phyloP scores from a whole-genome alignment of 371 early-diverging fungal genomes.

The Parasitella parasitica region DNA sequence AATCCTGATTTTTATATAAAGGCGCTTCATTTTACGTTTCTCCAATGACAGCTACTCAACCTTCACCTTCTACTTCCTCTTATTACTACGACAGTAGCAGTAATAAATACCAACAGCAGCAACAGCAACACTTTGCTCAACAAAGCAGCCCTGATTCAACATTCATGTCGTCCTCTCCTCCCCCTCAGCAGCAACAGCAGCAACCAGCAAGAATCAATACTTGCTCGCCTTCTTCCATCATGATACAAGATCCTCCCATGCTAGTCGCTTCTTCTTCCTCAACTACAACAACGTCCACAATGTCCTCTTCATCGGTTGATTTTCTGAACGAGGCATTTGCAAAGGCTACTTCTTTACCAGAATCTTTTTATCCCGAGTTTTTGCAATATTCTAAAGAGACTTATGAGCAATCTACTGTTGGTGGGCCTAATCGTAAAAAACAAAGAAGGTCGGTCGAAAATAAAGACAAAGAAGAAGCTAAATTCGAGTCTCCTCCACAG shows the following conservation, averaged over 20 bases:
- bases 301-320: slow-evolving; percentile 36
- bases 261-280: slow-evolving; percentile 47
- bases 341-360: slow-evolving; percentile 36
- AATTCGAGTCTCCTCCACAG: slow-evolving; percentile 2
- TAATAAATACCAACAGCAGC: background rate
- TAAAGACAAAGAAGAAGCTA: slow-evolving; percentile 1
- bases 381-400: slow-evolving; percentile 38
- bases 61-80: slow-evolving; percentile 16
- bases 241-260: slow-evolving; percentile 40
- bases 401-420: slow-evolving; percentile 35
- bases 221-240: slow-evolving; percentile 37
- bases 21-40: slow-evolving; percentile 32
- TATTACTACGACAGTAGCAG: slow-evolving; percentile 17
- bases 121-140: slow-evolving; percentile 19
- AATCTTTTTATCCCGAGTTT: slow-evolving; percentile 40
- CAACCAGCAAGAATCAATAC: background rate
- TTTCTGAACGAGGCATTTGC: slow-evolving; percentile 38
- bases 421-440: slow-evolving; percentile 32
- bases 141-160: slow-evolving; percentile 19
- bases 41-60: slow-evolving; percentile 19
- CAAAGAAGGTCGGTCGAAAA: slow-evolving; percentile 12
- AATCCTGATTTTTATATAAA: background rate
- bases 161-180: slow-evolving; percentile 24
- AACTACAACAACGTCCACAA: slow-evolving; percentile 30
- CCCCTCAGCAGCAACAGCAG: background rate